phyloP scores from a whole-genome alignment of 306 rosid species.

The Lagenaria siceraria region DNA sequence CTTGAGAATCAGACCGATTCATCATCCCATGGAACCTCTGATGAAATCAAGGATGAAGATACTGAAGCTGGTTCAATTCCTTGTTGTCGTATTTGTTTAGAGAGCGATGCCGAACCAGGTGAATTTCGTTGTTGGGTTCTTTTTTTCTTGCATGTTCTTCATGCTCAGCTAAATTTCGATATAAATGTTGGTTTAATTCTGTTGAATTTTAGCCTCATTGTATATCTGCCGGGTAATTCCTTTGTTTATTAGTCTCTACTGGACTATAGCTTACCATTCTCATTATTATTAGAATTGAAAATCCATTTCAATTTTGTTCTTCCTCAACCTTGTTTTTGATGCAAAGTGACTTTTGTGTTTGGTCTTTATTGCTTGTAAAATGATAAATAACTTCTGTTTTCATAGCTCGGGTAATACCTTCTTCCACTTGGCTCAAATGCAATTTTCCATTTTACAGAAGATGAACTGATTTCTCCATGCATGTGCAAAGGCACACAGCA shows the following conservation, averaged over 20 bases:
- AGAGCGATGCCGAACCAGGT: conserved; percentile 88
- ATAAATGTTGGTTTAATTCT: not conserved
- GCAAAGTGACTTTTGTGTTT: not conserved
- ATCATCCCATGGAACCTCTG: conserved; percentile 42
- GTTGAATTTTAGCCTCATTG: not conserved
- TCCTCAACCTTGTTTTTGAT: not conserved
- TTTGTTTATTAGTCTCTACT: not conserved
- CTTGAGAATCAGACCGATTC: conserved; percentile 37
- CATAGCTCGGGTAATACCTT: conserved; percentile 3
- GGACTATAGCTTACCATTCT: not conserved
- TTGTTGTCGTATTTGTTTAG: conserved; percentile 92
- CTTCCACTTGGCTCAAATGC: conserved; percentile 11
- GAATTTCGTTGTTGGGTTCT: not conserved
- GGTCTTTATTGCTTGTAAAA: not conserved
- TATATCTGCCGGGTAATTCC: not conserved
- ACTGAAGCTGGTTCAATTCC: conserved; percentile 66
- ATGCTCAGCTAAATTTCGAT: not conserved
- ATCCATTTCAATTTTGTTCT: not conserved
- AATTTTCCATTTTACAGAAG: conserved; percentile 36
- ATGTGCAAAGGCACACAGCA: conserved; percentile 99
- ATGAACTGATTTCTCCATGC: conserved; percentile 94
- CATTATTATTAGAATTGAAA: not conserved
- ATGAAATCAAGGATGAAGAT: conserved; percentile 66
- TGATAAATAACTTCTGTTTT: not conserved
- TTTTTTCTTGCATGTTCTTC: not conserved